Percentiles rank a stretch among this genome's conserved stretches.
These are phyloP conservation scores for Pyricularia sp. DNA, from an alignment of 2,329 filamentous ascomycete species.

Conservation along the genomic window DNA sequence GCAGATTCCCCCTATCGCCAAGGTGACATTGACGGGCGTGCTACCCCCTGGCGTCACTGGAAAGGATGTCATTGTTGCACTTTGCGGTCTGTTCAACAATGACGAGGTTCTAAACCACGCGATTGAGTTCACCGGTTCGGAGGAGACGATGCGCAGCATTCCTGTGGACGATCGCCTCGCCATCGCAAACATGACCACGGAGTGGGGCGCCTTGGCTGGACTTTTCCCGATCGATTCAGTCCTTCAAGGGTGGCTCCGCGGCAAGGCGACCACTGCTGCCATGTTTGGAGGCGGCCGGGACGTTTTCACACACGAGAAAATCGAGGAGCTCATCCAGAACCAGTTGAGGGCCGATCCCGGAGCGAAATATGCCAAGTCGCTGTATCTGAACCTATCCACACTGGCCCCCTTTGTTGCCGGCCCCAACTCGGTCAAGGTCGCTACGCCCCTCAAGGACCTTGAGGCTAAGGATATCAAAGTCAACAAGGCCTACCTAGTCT, in stretches of 20 bases:
- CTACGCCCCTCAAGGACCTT: slow-evolving; percentile 67
- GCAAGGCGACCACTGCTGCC: slow-evolving; percentile 64
- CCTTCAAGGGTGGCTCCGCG: slow-evolving; percentile 64
- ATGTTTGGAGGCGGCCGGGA: slow-evolving; percentile 45
- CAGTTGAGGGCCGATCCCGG: slow-evolving; percentile 62
- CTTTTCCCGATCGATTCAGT: slow-evolving; percentile 69
- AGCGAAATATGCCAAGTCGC: slow-evolving; percentile 72
- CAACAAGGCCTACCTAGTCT: slow-evolving; percentile 79
- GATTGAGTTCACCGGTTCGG: slow-evolving; percentile 77
- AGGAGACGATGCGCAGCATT: slow-evolving; percentile 62
- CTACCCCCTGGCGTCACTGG: slow-evolving; percentile 75
- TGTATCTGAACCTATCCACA: slow-evolving; percentile 75
- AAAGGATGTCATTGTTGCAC: slow-evolving; percentile 87
- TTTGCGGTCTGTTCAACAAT: slow-evolving; percentile 78
- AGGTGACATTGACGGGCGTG: slow-evolving; percentile 66
- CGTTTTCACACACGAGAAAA: slow-evolving; percentile 56
- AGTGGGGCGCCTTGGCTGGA: slow-evolving; percentile 64
- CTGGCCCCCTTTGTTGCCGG: slow-evolving; percentile 78
- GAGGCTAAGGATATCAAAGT: slow-evolving; percentile 66
- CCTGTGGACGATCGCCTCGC: slow-evolving; percentile 61
- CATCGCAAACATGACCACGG: slow-evolving; percentile 68
- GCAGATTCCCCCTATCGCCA: slow-evolving; percentile 71
- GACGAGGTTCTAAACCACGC: slow-evolving; percentile 87
- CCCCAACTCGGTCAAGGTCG: slow-evolving; percentile 84
- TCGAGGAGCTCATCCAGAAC: slow-evolving; percentile 64